A percentile compares a stretch with the other conserved stretches of the same genome.
phyloP scores from a whole-genome alignment of 148 eudicot genomes.

The Rhododendron simsii region DNA sequence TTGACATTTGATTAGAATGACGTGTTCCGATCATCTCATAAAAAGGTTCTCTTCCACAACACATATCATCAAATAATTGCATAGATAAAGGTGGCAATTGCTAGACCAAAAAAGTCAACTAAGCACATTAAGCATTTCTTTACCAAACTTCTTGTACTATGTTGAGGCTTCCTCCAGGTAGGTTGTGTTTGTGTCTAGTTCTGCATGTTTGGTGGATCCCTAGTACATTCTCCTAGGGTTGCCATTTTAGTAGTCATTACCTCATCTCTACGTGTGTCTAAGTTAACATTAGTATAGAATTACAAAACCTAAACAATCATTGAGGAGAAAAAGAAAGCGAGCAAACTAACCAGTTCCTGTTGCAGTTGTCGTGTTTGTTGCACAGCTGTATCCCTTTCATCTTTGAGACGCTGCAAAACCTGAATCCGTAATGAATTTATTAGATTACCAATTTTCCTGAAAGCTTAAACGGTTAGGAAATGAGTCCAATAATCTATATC shows the following conservation, averaged over 20 bases:
- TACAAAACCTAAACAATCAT: constrained; percentile 6
- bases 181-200: background rate
- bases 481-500: background rate
- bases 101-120: background rate
- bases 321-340: background rate
- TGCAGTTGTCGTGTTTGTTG: constrained; percentile 62
- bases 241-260: background rate
- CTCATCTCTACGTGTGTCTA: background rate
- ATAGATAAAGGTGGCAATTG: background rate
- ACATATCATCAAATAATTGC: background rate
- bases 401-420: constrained; percentile 50
- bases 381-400: constrained; percentile 70
- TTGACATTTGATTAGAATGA: background rate
- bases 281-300: background rate
- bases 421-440: constrained; percentile 28
- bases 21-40: background rate
- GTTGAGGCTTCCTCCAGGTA: background rate
- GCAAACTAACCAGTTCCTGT: constrained; percentile 58
- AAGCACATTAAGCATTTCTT: background rate
- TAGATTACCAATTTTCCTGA: background rate
- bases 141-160: background rate
- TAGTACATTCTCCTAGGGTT: background rate
- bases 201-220: background rate
- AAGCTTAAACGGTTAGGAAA: background rate
- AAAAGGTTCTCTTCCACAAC: background rate